Evolutionary conservation across 257 asterid species (phyloP).

Genomic region (Lavandula angustifolia): DNA sequence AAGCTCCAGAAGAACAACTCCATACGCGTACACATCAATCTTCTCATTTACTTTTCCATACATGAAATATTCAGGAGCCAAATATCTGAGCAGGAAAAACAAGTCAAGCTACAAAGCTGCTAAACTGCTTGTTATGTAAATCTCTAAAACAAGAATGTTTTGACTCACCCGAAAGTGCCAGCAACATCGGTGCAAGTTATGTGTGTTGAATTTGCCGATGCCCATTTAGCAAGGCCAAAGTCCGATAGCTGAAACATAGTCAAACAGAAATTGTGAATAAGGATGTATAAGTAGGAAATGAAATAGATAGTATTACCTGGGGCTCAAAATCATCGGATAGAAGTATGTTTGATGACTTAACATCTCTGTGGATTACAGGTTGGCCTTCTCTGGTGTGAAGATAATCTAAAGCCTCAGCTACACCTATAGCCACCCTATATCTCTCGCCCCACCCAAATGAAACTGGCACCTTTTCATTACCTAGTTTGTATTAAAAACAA

Average conservation of each 20-base stretch:
- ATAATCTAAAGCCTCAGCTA: constrained; percentile 92
- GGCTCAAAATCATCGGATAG: constrained; percentile 88
- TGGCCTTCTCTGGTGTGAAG: constrained; percentile 71
- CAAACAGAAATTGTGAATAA: background rate
- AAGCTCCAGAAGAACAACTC: constrained; percentile 97
- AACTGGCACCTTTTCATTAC: constrained; percentile 49
- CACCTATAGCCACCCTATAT: constrained; percentile 79
- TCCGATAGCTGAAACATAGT: constrained; percentile 72
- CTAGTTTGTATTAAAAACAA: constrained; percentile 37
- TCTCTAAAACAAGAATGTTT: constrained; percentile 16
- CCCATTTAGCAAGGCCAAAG: constrained; percentile 97
- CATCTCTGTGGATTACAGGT: constrained; percentile 90
- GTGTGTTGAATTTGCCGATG: constrained; percentile 70
- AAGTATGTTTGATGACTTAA: constrained; percentile 89
- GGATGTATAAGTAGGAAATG: constrained; percentile 9
- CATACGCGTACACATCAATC: constrained; percentile 92
- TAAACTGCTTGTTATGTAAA: background rate
- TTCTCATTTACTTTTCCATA: constrained; percentile 91
- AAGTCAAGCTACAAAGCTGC: constrained; percentile 16
- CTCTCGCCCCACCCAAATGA: constrained; percentile 76
- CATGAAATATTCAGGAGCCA: constrained; percentile 99
- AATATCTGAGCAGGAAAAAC: constrained; percentile 50
- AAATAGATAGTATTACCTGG: constrained; percentile 51
- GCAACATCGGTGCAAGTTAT: constrained; percentile 82
- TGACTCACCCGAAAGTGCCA: constrained; percentile 89